phyloP scores from a whole-genome alignment of 345 rosid genomes.

The Laguncularia racemosa region DNA sequence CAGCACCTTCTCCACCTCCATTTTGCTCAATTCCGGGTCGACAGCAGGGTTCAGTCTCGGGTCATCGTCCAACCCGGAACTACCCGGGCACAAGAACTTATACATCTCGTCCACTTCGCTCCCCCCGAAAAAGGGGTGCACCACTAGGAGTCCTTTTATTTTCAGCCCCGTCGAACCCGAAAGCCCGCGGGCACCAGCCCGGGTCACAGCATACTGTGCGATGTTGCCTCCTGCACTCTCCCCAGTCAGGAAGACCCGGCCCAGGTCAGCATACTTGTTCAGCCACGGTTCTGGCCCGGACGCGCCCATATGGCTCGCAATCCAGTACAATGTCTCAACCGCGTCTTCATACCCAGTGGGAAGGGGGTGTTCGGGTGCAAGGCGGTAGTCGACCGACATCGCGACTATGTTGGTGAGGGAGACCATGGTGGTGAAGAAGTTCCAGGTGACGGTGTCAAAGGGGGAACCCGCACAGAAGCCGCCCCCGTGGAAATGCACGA shows the following conservation, averaged over 20 bases:
- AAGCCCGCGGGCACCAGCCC: slow-evolving; percentile 14
- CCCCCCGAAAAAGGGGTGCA: slow-evolving; percentile 41
- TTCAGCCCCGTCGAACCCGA: slow-evolving; percentile 8
- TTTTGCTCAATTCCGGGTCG: slow-evolving; percentile 20
- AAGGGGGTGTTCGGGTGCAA: slow-evolving; percentile 58
- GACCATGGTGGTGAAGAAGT: slow-evolving; percentile 11
- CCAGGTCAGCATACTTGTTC: slow-evolving; percentile 34
- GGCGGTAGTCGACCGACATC: slow-evolving; percentile 8
- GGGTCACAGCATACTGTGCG: slow-evolving; percentile 30
- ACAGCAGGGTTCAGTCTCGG: slow-evolving; percentile 22
- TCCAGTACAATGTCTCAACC: slow-evolving; percentile 42
- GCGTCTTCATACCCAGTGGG: slow-evolving; percentile 51
- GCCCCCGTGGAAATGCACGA: slow-evolving; percentile 50
- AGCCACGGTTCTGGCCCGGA: slow-evolving; percentile 37
- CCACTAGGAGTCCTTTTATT: slow-evolving; percentile 23
- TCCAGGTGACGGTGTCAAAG: slow-evolving; percentile 13
- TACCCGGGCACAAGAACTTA: slow-evolving; percentile 20
- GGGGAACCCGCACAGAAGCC: slow-evolving; percentile 41
- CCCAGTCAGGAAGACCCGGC: slow-evolving; percentile 34
- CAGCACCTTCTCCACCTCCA: slow-evolving; percentile 19
- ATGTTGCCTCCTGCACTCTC: slow-evolving; percentile 69
- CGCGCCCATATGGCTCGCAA: slow-evolving; percentile 29
- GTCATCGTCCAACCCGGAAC: slow-evolving; percentile 21
- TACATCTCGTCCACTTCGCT: slow-evolving; percentile 24
- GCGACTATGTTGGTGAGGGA: slow-evolving; percentile 8